phyloP scores from a whole-genome alignment of 2,329 filamentous ascomycete genomes.

The Fusarium sp. region DNA sequence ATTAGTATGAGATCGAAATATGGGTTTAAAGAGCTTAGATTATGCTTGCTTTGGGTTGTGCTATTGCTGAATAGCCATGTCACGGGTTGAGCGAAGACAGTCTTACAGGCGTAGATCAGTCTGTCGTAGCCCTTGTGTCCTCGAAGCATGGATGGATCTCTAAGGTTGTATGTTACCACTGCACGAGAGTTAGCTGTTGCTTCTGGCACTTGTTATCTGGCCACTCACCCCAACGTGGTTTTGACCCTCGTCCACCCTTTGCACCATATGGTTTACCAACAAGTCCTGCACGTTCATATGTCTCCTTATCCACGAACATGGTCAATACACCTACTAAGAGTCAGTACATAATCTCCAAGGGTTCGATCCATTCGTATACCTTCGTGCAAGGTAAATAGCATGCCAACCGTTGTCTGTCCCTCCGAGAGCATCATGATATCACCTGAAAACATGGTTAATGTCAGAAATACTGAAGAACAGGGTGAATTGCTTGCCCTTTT shows the following conservation, averaged over 20 bases:
- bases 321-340: constrained; percentile 68
- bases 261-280: constrained; percentile 72
- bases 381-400: constrained; percentile 74
- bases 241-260: constrained; percentile 67
- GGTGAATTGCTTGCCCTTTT: constrained; percentile 64
- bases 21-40: neutral
- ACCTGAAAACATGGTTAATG: constrained; percentile 56
- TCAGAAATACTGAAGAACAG: neutral
- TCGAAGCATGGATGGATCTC: constrained; percentile 77
- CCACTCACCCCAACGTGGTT: constrained; percentile 76
- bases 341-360: neutral
- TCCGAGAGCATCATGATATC: constrained; percentile 86
- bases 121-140: constrained; percentile 87
- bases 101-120: constrained; percentile 79
- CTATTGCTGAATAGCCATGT: constrained; percentile 84
- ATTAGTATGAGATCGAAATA: constrained; percentile 33
- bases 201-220: neutral
- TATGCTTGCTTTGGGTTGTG: constrained; percentile 40
- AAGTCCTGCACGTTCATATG: constrained; percentile 84
- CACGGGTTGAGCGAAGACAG: constrained; percentile 73
- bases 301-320: constrained; percentile 81
- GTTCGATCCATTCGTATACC: constrained; percentile 55
- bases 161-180: constrained; percentile 83
- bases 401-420: constrained; percentile 74
- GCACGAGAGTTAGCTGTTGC: constrained; percentile 38